Evolutionary conservation across 2,329 filamentous ascomycete species (phyloP), one percentile per base, ranked within the genome.

Genomic region (Diaporthe ilicicola): DNA sequence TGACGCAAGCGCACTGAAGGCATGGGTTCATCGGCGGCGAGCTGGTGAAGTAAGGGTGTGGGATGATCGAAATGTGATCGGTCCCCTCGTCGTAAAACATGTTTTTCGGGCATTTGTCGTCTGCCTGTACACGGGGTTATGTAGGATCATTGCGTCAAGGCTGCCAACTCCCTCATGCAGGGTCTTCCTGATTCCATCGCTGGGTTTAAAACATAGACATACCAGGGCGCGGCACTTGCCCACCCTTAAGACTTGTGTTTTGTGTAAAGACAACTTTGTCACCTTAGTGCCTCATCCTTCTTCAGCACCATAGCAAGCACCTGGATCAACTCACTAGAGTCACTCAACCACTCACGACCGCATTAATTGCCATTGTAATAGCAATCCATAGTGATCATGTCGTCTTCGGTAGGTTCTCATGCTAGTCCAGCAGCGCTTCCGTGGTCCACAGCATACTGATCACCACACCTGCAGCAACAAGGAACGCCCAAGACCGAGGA

Each of bases 111-210:
- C 48, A 46, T 19, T 37, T 13, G 48, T 65, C 51, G 44, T 42
- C 22, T 67, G 54, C 32, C 24, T 39, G 12, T 27, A 50, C 51
- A 62, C 24, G n/a, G 9, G 29, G 34, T n/a, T 42, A n/a, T n/a
- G 50, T 29, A 66, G 29, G 37, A 68, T 19, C 51, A 72, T 73
- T 73, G 71, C 71, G 71, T 73, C 71, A 73, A 73, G 50, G 53
- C 64, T 73, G 71, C 71, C 71, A 73, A 73, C 64, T 73, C 71
- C 71, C 53, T 68, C 54, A 71, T 64, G 71, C 50, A 71, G 56
- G 64, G 69, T 67, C 62, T 65, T 62, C 53, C 24, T 65, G 68
- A 62, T 34, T 15, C 34, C 22, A 68, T 59, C 44, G 37, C 24
- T 19, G 19, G 42, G 53, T 71, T 73, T 71, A 71, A 71, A 73